Base-by-base conservation (phyloP, 495 filamentous ascomycete species). In the Aspergillus kassunensis region DNA sequence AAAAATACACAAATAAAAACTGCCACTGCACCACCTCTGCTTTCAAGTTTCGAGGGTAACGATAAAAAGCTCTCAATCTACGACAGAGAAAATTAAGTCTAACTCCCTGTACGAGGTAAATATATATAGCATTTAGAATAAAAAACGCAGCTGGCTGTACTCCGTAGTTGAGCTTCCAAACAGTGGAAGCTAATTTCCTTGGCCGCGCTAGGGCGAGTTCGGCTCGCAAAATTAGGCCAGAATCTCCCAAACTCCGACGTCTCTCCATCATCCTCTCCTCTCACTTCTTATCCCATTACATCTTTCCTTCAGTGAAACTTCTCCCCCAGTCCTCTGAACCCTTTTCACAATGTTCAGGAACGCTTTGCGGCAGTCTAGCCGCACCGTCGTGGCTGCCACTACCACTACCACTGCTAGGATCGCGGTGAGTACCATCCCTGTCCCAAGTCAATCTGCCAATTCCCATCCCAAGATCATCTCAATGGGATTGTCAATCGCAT, bases 321-420 rank as follows among this genome's bases (percentile, higher is more conserved):
- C 63, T 64, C 71, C 69, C 67, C 60, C 59, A 66, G 60, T 64
- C 67, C 68, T 79, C 74, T 75, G 77, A 76, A 79, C 71, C 70
- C 64, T 64, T 61, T 63, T 70, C 74, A 83, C 61, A 73, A 97
- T 98, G 93, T 92, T 97, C 83, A 90, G 91, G 75, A 96, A 89
- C 87, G 91, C 91, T 81, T 80, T 97, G 77, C 83, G 91, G 76
- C 91, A 93, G 81, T 91, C 89, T 71, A 86, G 85, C 80, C 90
- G 91, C 79, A 85, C 87, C 76, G 87, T 93, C 75, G 89, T 89
- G 76, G 91, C 87, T 74, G 80, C 92, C 79, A 88, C 91, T 86
- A 86, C 92, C 79, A 88, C 91, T 86, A 86, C 89, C 68, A 78
- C 85, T 63, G 83, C 90, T 81, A 88, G 91, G 80, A 81, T 92